Evolutionary conservation across 345 rosid genomes (phyloP).

Genomic region (Acer negundo): DNA sequence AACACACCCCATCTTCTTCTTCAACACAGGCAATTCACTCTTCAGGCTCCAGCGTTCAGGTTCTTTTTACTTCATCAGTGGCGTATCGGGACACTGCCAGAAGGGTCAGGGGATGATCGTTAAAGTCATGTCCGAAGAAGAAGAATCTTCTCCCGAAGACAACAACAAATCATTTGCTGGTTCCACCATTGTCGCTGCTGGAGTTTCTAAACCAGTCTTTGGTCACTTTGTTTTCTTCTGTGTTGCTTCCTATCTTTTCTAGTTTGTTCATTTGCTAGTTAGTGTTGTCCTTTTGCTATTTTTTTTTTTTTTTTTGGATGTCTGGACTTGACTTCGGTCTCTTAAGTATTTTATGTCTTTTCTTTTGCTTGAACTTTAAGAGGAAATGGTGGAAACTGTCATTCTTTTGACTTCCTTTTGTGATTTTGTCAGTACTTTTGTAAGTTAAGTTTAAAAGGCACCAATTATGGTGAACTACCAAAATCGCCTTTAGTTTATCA

Average conservation of each 20-base stretch:
- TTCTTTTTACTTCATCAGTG: slow-evolving; percentile 57
- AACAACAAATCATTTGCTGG: slow-evolving; percentile 23
- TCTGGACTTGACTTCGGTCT: too few species aligned
- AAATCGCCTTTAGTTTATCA: too few species aligned
- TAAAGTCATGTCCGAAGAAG: slow-evolving; percentile 36
- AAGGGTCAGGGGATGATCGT: slow-evolving; percentile 55
- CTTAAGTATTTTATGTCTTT: too few species aligned
- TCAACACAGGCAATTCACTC: slow-evolving; percentile 54
- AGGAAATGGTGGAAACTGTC: too few species aligned
- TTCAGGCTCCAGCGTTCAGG: slow-evolving; percentile 44
- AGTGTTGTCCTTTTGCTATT: too few species aligned
- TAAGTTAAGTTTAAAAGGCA: too few species aligned
- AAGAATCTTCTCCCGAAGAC: slow-evolving; percentile 20
- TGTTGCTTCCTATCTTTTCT: slow-evolving; percentile 23
- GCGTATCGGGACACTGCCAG: slow-evolving; percentile 51
- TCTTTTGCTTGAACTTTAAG: too few species aligned
- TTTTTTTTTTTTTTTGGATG: too few species aligned
- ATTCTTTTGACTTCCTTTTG: too few species aligned
- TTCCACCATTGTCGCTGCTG: slow-evolving; percentile 7
- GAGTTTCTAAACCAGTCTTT: slow-evolving; percentile 5
- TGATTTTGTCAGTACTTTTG: too few species aligned
- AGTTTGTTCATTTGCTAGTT: neutral
- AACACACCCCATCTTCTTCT: slow-evolving; percentile 49
- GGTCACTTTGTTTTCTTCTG: slow-evolving; percentile 10
- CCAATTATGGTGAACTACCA: too few species aligned